Evolutionary conservation across 106 monocot species (phyloP), one percentile per base, ranked within the genome.

Genomic region (Acorus gramineus): DNA sequence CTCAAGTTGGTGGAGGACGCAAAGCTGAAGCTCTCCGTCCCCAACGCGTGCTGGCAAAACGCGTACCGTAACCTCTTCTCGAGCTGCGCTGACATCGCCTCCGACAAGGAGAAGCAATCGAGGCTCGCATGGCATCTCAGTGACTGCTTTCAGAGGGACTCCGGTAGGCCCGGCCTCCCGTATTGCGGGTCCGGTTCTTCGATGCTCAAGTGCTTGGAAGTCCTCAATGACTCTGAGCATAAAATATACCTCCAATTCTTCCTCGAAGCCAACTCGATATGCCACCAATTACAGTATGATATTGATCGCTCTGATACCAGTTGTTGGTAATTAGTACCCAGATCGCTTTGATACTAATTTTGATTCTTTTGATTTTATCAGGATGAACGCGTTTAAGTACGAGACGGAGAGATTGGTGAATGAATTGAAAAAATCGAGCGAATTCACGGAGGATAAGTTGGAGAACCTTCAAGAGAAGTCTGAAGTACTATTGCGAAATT

Each of bases 241-340:
- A 77, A 78, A 47, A 75, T 79, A 44, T 94, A 86, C 53, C 86
- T 81, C 44, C 81, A 79, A 50, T 94, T 86, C 70, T 94, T 84
- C 61, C 73, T 84, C 28, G 76, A 89, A 63, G 84, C 89, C 63
- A 86, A 94, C 62, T 73, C 80, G 11, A 79, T 94, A 42, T 94
- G 93, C 74, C 84, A 94, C 66, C 93, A 86, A 57, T 66, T 94
- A 48, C 93, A 94, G 93, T 94, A 57, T 14, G 43, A 11, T 51
- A 13, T 7, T 2, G 6, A 10, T 43, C 1, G 57, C 48, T 14
- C 5, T 64, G 28, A 28, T 11, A 47, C 47, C 4, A 11, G 46
- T 5, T 55, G 46, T 61, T 10, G 47, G 4, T 46, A 46, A 6
- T 8, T 47, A 2, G 45, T 45, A 68, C 50, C 3, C 28, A 28